phyloP scores from a whole-genome alignment of 177 flowering plant genomes.

The Vitis hybrid region DNA sequence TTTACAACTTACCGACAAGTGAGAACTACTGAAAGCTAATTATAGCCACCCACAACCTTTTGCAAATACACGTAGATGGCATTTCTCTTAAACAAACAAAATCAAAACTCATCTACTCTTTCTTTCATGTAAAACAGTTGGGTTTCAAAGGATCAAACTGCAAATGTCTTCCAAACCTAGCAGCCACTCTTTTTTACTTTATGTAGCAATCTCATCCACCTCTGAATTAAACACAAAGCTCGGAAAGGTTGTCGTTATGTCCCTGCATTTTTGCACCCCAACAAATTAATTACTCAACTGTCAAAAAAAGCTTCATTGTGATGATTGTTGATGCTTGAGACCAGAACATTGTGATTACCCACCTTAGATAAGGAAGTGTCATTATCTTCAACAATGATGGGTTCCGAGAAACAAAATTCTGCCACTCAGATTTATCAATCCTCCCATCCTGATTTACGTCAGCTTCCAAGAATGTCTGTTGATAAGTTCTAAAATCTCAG shows the following conservation, averaged over 20 bases:
- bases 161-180: not conserved
- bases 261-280: conserved; percentile 20
- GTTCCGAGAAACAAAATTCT: conserved; percentile 59
- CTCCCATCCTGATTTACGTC: conserved; percentile 79
- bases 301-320: not conserved
- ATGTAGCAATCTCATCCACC: conserved; percentile 37
- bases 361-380: conserved; percentile 88
- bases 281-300: not conserved
- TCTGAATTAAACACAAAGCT: conserved; percentile 39
- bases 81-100: no score
- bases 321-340: no score
- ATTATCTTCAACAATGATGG: conserved; percentile 87
- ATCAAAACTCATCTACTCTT: no score
- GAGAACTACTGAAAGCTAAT: no score
- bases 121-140: no score
- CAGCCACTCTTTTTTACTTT: not conserved
- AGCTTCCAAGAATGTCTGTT: conserved; percentile 84
- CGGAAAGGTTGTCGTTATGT: conserved; percentile 38
- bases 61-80: no score
- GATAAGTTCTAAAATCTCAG: conserved; percentile 3
- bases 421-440: conserved; percentile 86
- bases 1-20: no score
- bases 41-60: no score
- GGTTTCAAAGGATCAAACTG: no score
- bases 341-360: not conserved